A percentile compares a stretch with the other conserved stretches of the same genome.
Conservation (phyloP, 345 rosid species). For the Salix exigua region DNA sequence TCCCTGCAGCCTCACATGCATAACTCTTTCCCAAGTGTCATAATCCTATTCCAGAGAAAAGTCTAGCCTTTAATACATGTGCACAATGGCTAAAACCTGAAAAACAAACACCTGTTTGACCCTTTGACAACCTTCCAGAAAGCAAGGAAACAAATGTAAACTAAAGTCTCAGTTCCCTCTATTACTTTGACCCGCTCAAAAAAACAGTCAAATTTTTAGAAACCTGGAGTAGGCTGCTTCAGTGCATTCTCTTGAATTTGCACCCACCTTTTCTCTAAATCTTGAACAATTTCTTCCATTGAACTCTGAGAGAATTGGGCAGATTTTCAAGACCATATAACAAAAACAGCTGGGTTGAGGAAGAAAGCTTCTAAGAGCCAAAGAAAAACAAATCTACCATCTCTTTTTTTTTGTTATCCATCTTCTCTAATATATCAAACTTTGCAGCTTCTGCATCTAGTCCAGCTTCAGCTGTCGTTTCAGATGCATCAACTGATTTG, state of each 20-base stretch:
- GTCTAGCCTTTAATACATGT: not conserved
- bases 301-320: conserved; percentile 50
- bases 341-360: not conserved
- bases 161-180: not conserved
- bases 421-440: conserved; percentile 45
- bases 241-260: conserved; percentile 60
- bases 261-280: conserved; percentile 70
- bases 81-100: not conserved
- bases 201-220: not conserved
- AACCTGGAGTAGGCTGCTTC: conserved; percentile 89
- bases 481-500: conserved; percentile 29
- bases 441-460: conserved; percentile 39
- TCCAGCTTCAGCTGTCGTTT: conserved; percentile 33
- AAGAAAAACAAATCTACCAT: conserved; percentile 40
- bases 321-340: conserved; percentile 10
- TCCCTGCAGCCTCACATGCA: not conserved
- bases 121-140: not conserved
- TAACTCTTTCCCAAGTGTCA: not conserved
- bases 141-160: not conserved
- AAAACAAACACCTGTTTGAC: not conserved
- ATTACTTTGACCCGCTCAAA: not conserved
- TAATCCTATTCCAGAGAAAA: not conserved
- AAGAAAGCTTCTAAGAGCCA: conserved; percentile 9
- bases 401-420: conserved; percentile 71
- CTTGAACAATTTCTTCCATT: conserved; percentile 62